phyloP scores from a whole-genome alignment of 1,139 yeast genomes.

The Diutina rugosa region DNA sequence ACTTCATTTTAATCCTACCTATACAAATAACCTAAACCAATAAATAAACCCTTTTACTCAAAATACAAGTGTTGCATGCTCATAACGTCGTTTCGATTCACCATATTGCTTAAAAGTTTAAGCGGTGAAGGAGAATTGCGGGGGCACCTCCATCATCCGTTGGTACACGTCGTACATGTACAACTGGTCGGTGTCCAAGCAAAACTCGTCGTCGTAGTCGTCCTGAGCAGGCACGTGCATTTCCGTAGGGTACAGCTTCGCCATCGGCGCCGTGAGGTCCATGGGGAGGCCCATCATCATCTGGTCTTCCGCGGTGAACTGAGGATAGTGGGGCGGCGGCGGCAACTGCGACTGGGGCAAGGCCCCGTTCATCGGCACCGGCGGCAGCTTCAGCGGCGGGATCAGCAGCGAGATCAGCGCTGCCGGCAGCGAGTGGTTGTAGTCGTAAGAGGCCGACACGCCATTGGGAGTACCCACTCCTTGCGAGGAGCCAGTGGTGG shows the following conservation, averaged over 20 bases:
- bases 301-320: neutral
- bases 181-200: constrained; percentile 34
- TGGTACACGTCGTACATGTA: neutral
- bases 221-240: constrained; percentile 4
- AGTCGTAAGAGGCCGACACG: neutral
- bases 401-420: neutral
- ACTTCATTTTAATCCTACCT: neutral
- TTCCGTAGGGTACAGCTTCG: neutral
- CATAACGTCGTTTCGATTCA: neutral
- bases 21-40: neutral
- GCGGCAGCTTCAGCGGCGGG: neutral
- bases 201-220: constrained; percentile 34
- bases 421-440: constrained; percentile 1
- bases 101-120: neutral
- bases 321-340: neutral
- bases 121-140: neutral
- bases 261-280: neutral
- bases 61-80: neutral
- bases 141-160: neutral
- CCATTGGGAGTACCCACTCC: neutral
- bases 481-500: neutral
- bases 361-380: neutral
- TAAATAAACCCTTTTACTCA: neutral
- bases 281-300: neutral
- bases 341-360: neutral